Evolutionary conservation across 306 rosid species (phyloP), one percentile per base, ranked within the genome.

Genomic region (Sophora flavescens): DNA sequence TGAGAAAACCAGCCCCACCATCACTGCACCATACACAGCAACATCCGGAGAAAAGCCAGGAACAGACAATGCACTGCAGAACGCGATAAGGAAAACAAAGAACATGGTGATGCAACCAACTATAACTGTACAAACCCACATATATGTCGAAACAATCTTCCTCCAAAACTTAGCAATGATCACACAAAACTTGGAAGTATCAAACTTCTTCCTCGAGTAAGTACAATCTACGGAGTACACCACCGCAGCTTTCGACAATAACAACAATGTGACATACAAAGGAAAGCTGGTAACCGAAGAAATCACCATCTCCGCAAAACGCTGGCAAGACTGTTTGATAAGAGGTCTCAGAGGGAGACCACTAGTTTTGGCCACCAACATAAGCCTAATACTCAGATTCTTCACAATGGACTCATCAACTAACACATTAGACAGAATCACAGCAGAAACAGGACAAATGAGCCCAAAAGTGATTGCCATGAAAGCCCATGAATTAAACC

Each of bases 191-290:
- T 87, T 84, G 13, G 85, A 72, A 13, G 76, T 75, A 76, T 91
- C 93, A 57, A 91, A 91, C 77, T 77, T 86, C 78, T 86, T 89
- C 50, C 88, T 82, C 0, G 90, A 93, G 78, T 96, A 89, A 51
- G 89, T 86, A 86, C 99, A 92, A 68, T 92, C 97, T 50, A 96
- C 99, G 6, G 96, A 80, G 80, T 89, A 89, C 22, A 92, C 96
- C 63, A 96, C 85, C 0, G 93, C 98, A 1, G 99, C 85, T 70
- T 96, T 96, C 0, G 99, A 93, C 59, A 89, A 38, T 74, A 96
- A 74, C 1, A 86, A 88, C 68, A 92, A 74, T 5, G 99, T 84
- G 15, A 86, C 45, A 81, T 84, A 90, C 84, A 96, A 61, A 32
- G 98, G 98, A 32, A 96, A 87, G 74, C 97, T 88, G 79, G 80